These are phyloP conservation scores for Aspergillus brunneoviolaceus DNA, from an alignment of 2,329 filamentous ascomycete genomes.

Conservation along the genomic window DNA sequence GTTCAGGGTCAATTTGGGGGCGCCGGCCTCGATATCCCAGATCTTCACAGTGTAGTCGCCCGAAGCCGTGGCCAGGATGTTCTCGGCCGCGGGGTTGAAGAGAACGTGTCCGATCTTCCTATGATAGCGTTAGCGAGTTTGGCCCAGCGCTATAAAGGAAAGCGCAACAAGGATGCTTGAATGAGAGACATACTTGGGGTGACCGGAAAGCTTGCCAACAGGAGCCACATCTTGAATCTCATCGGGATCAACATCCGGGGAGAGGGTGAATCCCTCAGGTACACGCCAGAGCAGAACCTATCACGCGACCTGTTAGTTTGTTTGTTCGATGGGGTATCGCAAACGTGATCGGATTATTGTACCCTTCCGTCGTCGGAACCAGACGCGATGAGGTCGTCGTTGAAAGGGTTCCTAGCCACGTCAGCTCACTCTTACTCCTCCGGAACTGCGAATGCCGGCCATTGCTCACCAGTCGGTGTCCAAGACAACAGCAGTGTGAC, in stretches of 20 bases:
- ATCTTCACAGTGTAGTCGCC: constrained; percentile 94
- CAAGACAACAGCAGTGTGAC: constrained; percentile 91
- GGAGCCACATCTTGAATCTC: constrained; percentile 80
- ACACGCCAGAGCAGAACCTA: constrained; percentile 91
- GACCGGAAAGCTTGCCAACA: constrained; percentile 76
- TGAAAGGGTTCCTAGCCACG: constrained; percentile 79
- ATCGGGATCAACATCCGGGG: constrained; percentile 72
- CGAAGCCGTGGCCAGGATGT: constrained; percentile 90
- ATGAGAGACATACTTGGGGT: constrained; percentile 66
- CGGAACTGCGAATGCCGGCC: constrained; percentile 10
- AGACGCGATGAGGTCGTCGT: constrained; percentile 88
- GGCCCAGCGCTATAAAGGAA: not conserved
- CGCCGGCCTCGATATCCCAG: constrained; percentile 85
- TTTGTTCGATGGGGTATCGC: not conserved
- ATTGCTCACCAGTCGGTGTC: constrained; percentile 86
- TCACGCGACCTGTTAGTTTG: constrained; percentile 9
- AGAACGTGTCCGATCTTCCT: constrained; percentile 98
- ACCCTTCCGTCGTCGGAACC: constrained; percentile 93
- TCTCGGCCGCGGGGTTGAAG: constrained; percentile 95
- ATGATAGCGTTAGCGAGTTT: constrained; percentile 23
- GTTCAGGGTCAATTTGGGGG: constrained; percentile 72
- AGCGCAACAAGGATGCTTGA: not conserved
- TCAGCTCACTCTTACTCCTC: constrained; percentile 10
- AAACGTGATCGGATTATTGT: constrained; percentile 6
- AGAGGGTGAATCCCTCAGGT: constrained; percentile 79